Evolutionary conservation across 805 yeast species (phyloP).

Genomic region (Ascoidea tarda): DNA sequence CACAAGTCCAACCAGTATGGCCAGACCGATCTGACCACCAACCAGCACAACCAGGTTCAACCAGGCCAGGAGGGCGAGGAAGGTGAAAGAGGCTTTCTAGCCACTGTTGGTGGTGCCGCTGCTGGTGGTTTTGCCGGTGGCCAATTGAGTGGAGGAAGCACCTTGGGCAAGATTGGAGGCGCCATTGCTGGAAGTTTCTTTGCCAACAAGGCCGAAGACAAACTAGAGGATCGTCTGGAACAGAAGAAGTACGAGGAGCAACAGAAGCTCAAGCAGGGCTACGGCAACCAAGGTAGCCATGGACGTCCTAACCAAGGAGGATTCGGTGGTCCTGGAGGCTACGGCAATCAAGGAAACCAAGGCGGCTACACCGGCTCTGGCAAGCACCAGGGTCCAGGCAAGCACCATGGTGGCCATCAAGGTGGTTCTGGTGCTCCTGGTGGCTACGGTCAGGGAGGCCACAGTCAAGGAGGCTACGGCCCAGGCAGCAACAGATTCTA

Average conservation of each 20-base stretch:
- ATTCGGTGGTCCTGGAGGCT: not conserved
- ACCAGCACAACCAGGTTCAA: constrained; percentile 2
- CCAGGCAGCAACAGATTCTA: not conserved
- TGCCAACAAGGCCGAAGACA: constrained; percentile 34
- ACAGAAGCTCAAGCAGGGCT: not conserved
- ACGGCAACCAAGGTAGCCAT: not conserved
- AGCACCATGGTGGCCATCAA: not conserved
- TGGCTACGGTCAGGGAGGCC: not conserved
- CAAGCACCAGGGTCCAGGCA: not conserved
- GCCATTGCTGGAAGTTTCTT: constrained; percentile 40
- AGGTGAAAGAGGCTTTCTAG: constrained; percentile 26
- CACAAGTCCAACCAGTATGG: constrained; percentile 14
- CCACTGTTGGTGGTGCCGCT: constrained; percentile 34
- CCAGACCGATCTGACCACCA: constrained; percentile 22
- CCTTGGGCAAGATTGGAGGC: constrained; percentile 34
- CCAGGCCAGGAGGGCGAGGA: constrained; percentile 12
- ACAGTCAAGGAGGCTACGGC: not conserved
- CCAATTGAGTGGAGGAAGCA: constrained; percentile 27
- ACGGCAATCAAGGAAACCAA: not conserved
- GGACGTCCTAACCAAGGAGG: not conserved
- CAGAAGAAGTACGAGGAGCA: not conserved
- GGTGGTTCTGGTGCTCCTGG: not conserved
- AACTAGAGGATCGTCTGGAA: not conserved
- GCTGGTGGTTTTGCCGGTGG: constrained; percentile 41
- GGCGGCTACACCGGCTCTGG: not conserved